Base-by-base conservation (phyloP, 148 eudicot species). In the Rhododendron vialii region DNA sequence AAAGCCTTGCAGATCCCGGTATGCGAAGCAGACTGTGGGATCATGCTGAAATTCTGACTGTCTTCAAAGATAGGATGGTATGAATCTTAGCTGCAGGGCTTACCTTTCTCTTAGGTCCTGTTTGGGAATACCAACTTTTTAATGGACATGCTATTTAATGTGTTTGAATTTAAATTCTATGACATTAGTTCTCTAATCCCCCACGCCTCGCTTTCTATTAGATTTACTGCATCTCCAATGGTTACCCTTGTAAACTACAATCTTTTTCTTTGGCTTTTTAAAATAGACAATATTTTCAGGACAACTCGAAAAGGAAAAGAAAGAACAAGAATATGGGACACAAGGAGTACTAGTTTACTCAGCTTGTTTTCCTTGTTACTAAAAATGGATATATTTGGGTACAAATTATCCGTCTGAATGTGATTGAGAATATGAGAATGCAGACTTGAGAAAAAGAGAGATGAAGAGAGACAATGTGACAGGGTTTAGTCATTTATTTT, bases 21-120 rank as follows among this genome's bases (percentile, higher is more conserved):
- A 87, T 55, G 82, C 89, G 86, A 20, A 94, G 93, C 71, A 92
- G 96, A 84, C 75, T 94, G 5, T 94, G 96, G 96, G 89, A 91
- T 65, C 87, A 36, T 85, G 50, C 2, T 76, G 88, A 91, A 14
- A 87, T 89, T 78, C 48, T 83, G 74, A 74, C 65, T 55, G 87
- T 92, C 36, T 85, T 94, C 81, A 88, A 74, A 7, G 11, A 86
- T 78, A 43, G 63, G 82, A 89, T 17, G 93, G 96, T 93, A 92
- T 51, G 81, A 9, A 71, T 78, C 51, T 75, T 24, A n/a, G 17
- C 57, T 3, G 15, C 15, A 13, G 55, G 17, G 2, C 55, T 51
- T 51, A 51, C 55, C 55, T 51, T 51, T 51, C 55, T 51, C 15
- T 48, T 48, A 48, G 55, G 69, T 63, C 30, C 26, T 63, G 69